Conservation (phyloP, 2,329 filamentous ascomycete species). For the Sphaerostilbella broomeana region DNA sequence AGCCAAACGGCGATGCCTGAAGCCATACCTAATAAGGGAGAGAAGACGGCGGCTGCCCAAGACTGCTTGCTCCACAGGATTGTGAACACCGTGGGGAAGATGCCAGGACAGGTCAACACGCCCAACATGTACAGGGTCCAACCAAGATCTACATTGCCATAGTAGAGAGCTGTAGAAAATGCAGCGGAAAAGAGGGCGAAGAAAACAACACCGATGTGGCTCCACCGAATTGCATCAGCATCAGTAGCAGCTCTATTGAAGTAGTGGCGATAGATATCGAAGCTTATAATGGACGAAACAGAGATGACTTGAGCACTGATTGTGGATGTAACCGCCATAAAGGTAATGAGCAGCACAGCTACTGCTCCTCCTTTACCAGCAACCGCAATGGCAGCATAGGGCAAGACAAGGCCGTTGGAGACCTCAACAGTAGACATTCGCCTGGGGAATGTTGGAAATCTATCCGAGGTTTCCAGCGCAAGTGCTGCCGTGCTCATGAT, state of each 20-base stretch:
- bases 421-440: conserved; percentile 56
- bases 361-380: conserved; percentile 65
- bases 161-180: conserved; percentile 47
- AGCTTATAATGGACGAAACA: conserved; percentile 47
- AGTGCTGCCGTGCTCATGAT: conserved; percentile 43
- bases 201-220: conserved; percentile 46
- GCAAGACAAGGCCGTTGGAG: conserved; percentile 61
- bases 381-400: conserved; percentile 62
- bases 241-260: conserved; percentile 41
- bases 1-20: conserved; percentile 49
- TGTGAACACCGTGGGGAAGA: conserved; percentile 47
- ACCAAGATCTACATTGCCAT: conserved; percentile 46
- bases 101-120: conserved; percentile 46
- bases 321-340: conserved; percentile 67
- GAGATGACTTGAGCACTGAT: conserved; percentile 47
- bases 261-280: conserved; percentile 47
- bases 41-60: conserved; percentile 41
- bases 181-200: conserved; percentile 45
- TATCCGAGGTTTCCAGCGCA: conserved; percentile 37
- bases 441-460: conserved; percentile 48
- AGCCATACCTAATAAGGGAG: conserved; percentile 42
- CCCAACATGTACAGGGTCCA: conserved; percentile 52
- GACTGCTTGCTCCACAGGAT: conserved; percentile 47
- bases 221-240: conserved; percentile 43
- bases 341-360: conserved; percentile 61